These are phyloP conservation scores for Sechiopsis laciniata DNA, from an alignment of 306 rosid genomes.

Conservation along the genomic window DNA sequence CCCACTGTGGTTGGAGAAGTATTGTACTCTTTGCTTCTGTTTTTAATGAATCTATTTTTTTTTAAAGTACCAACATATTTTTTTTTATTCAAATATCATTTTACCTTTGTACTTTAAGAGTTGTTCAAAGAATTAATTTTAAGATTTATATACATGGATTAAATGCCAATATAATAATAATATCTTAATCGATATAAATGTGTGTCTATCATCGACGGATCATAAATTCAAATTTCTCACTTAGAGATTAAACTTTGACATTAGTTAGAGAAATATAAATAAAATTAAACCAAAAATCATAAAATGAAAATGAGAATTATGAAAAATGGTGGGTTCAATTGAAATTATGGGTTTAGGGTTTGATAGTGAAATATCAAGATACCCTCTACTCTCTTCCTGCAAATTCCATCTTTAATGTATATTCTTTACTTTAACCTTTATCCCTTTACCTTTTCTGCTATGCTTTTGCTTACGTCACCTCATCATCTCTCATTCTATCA, in stretches of 20 bases:
- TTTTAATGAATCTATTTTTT: too few relatives aligned
- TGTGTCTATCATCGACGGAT: too few relatives aligned
- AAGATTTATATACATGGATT: neutral
- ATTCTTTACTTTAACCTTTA: neutral
- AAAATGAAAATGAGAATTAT: neutral
- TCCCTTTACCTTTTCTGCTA: neutral
- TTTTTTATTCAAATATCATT: neutral
- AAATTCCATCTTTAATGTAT: neutral
- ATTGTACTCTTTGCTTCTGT: too few relatives aligned
- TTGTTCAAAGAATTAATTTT: neutral
- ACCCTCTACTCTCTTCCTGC: neutral
- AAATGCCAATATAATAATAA: too few relatives aligned
- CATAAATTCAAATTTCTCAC: too few relatives aligned
- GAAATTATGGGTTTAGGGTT: neutral
- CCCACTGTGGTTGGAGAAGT: too few relatives aligned
- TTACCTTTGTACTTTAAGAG: neutral
- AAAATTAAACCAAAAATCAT: too few relatives aligned
- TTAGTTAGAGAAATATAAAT: neutral
- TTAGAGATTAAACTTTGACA: too few relatives aligned
- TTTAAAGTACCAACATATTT: neutral
- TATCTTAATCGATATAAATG: too few relatives aligned
- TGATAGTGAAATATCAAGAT: neutral
- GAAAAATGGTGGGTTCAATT: neutral
- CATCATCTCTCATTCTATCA: neutral
- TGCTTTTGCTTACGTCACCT: slow-evolving; percentile 7